phyloP scores from a whole-genome alignment of 495 filamentous ascomycete species.

The Penicillium cosmopolitanum region DNA sequence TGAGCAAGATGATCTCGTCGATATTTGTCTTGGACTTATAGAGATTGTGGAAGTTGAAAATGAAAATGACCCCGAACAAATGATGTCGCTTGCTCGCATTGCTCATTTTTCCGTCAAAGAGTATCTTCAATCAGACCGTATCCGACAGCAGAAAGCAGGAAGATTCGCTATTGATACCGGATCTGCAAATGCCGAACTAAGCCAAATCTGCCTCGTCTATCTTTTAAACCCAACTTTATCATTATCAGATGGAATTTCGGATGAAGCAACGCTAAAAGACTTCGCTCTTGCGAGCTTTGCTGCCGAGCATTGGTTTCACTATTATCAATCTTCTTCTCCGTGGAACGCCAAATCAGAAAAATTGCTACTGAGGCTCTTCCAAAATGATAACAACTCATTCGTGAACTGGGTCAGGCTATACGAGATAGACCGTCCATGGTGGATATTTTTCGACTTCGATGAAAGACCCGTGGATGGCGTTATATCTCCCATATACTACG shows the following conservation, averaged over 20 bases:
- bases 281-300: slow-evolving; percentile 32
- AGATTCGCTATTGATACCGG: slow-evolving; percentile 22
- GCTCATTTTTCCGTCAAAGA: slow-evolving; percentile 46
- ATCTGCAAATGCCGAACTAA: slow-evolving; percentile 31
- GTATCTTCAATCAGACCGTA: slow-evolving; percentile 41
- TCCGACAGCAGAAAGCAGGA: slow-evolving; percentile 25
- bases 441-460: neutral
- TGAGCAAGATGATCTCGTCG: slow-evolving; percentile 24
- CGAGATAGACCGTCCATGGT: slow-evolving; percentile 3
- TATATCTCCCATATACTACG: slow-evolving; percentile 13
- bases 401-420: slow-evolving; percentile 7
- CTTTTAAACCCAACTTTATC: slow-evolving; percentile 32
- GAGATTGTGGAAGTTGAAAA: slow-evolving; percentile 8
- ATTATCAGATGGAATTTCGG: slow-evolving; percentile 13
- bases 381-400: slow-evolving; percentile 9
- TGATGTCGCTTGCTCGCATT: slow-evolving; percentile 23
- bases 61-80: too few relatives aligned
- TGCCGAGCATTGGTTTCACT: slow-evolving; percentile 30
- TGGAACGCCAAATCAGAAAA: neutral
- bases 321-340: slow-evolving; percentile 12
- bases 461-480: neutral
- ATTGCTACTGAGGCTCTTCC: slow-evolving; percentile 17
- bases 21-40: slow-evolving; percentile 38
- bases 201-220: slow-evolving; percentile 36
- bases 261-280: slow-evolving; percentile 11